Evolutionary conservation across 2,329 filamentous ascomycete genomes (phyloP).

Genomic region (Fusarium decemcellulare): DNA sequence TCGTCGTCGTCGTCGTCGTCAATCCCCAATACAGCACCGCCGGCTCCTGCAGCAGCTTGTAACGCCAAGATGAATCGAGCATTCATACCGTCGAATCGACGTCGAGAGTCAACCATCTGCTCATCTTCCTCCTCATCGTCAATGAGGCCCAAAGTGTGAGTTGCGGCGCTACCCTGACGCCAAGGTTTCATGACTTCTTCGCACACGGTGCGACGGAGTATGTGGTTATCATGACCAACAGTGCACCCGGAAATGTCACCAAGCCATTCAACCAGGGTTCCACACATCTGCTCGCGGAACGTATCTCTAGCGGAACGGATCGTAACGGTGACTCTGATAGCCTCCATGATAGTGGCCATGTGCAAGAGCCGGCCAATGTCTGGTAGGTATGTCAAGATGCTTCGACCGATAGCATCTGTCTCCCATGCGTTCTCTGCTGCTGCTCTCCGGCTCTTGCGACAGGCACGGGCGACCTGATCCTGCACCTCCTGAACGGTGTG

Average conservation of each 20-base stretch:
- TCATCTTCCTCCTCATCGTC: constrained; percentile 64
- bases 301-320: constrained; percentile 94
- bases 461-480: constrained; percentile 91
- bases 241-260: constrained; percentile 92
- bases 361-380: constrained; percentile 81
- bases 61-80: constrained; percentile 55
- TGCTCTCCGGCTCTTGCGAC: constrained; percentile 77
- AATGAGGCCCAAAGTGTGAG: constrained; percentile 71
- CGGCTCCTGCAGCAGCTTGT: constrained; percentile 51
- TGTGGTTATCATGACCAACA: constrained; percentile 83
- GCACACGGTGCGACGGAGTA: constrained; percentile 87
- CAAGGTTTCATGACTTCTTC: constrained; percentile 92
- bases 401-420: constrained; percentile 89
- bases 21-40: constrained; percentile 48
- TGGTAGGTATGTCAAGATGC: constrained; percentile 82
- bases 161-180: constrained; percentile 87
- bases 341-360: constrained; percentile 90
- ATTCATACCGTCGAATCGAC: constrained; percentile 51
- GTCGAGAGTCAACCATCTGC: constrained; percentile 58
- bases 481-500: constrained; percentile 94
- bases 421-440: constrained; percentile 85
- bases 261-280: constrained; percentile 97
- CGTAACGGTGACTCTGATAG: constrained; percentile 96
- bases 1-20: constrained; percentile 49
- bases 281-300: constrained; percentile 98